Evolutionary conservation across 495 filamentous ascomycete species (phyloP), one percentile per base, ranked within the genome.

Genomic region (Wilcoxina mikolae): DNA sequence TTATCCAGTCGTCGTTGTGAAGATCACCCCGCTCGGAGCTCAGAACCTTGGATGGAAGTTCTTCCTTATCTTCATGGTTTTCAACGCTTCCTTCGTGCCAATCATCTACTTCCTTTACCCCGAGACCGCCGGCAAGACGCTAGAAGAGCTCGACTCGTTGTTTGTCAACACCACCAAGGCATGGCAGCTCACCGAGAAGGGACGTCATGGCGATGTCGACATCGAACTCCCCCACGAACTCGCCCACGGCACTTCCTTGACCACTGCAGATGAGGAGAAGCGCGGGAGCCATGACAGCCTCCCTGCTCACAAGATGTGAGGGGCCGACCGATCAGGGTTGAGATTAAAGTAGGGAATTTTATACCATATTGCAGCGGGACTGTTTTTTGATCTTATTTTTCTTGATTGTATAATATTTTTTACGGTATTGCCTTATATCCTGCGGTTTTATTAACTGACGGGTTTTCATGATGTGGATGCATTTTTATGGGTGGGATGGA

Each of bases 61-160:
- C 52, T 85, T 79, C 61, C 74, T 84, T 55, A 78, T 82, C 55
- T 84, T 77, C 66, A 75, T 76, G 33, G 71, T 78, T 38, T 74
- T 78, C 56, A 78, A 81, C 60, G 68, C 67, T 24, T 61, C 67
- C 27, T 79, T 84, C 69, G 74, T 82, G 0, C 77, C 77, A 0
- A 67, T 81, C 25, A 73, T 80, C 18, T 83, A 77, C 58, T 73
- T 81, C 56, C 73, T 81, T 46, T 81, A 78, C 56, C 78, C 77
- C 1, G 79, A 83, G 60, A 83, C 81, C 0, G 58, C 54, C 24
- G 58, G 54, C 27, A 57, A 60, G 58, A 48, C 54, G 5, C 55
- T 60, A 4, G 58, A 57, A 31, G 54, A 57, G 49, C 50, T 60
- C 4, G 58, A 60, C 28, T 29, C 54, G 10, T 22, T 60, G 5